Percentiles rank a stretch among this genome's conserved stretches.
phyloP scores from a whole-genome alignment of 2,329 filamentous ascomycete species.

The Botryotinia convoluta region DNA sequence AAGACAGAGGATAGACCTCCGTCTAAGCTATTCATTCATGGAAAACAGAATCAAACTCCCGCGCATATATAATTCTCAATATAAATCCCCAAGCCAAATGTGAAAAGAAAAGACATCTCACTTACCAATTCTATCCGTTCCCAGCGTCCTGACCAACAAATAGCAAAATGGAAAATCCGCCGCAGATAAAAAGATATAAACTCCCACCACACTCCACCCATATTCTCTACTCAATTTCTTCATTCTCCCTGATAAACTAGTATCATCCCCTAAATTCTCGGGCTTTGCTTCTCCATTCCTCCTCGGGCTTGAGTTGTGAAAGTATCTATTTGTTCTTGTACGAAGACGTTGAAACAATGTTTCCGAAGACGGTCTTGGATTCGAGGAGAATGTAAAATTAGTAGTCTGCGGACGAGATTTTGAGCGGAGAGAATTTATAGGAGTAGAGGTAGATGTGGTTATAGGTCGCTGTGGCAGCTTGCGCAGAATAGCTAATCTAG shows the following conservation, averaged over 20 bases:
- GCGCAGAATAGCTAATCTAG: neutral
- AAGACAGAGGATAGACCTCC: neutral
- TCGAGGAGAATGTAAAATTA: slow-evolving; percentile 17
- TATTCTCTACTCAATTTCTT: slow-evolving; percentile 88
- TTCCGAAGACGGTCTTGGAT: slow-evolving; percentile 7
- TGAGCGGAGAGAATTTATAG: neutral
- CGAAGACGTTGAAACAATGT: slow-evolving; percentile 30
- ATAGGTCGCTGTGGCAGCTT: slow-evolving; percentile 7
- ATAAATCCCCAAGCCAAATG: no score
- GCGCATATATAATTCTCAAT: neutral
- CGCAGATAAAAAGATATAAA: slow-evolving; percentile 79
- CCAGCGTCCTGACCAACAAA: slow-evolving; percentile 75
- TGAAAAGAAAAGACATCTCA: slow-evolving; percentile 26
- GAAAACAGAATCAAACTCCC: slow-evolving; percentile 14
- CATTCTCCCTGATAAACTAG: slow-evolving; percentile 44
- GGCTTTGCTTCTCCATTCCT: slow-evolving; percentile 23
- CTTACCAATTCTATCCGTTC: slow-evolving; percentile 80
- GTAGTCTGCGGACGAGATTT: neutral
- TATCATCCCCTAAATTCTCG: slow-evolving; percentile 25
- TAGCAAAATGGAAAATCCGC: slow-evolving; percentile 97
- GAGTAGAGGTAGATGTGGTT: neutral
- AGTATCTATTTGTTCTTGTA: slow-evolving; percentile 26
- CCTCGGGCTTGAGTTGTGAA: slow-evolving; percentile 28
- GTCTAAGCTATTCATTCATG: neutral
- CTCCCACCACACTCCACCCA: slow-evolving; percentile 88